Conservation (phyloP, 2,329 filamentous ascomycete genomes). For the Chaetomium sp. region DNA sequence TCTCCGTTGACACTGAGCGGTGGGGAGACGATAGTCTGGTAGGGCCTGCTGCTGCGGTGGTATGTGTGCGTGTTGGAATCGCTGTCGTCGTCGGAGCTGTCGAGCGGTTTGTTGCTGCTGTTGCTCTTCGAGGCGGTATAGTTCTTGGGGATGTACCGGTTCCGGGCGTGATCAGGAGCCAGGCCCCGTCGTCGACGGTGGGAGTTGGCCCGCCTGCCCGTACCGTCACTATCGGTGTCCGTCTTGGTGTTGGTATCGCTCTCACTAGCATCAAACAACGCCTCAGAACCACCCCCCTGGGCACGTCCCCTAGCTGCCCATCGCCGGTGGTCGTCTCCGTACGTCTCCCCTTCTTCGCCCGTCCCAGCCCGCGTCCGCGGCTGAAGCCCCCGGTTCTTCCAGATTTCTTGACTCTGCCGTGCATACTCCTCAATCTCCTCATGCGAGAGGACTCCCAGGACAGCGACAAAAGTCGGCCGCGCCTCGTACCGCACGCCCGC, state of each 20-base stretch:
- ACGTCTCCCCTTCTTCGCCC: slow-evolving; percentile 12
- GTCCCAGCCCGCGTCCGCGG: not conserved
- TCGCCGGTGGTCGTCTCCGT: slow-evolving; percentile 21
- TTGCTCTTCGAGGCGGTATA: too few species aligned
- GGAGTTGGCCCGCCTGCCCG: too few species aligned
- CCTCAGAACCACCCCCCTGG: slow-evolving; percentile 18
- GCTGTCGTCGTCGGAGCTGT: slow-evolving; percentile 21
- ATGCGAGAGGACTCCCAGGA: slow-evolving; percentile 48
- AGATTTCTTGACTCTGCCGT: slow-evolving; percentile 41
- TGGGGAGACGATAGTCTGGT: slow-evolving; percentile 37
- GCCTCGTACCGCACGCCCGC: slow-evolving; percentile 55
- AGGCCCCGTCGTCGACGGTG: too few species aligned
- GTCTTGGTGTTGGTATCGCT: slow-evolving; percentile 16
- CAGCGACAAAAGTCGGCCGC: slow-evolving; percentile 52
- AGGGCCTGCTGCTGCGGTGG: slow-evolving; percentile 23
- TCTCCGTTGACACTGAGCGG: slow-evolving; percentile 26
- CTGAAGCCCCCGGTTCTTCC: slow-evolving; percentile 32
- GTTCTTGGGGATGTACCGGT: too few species aligned
- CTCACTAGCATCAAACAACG: slow-evolving; percentile 19
- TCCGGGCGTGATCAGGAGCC: too few species aligned
- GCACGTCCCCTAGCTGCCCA: slow-evolving; percentile 1
- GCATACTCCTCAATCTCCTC: slow-evolving; percentile 49
- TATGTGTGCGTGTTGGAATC: not conserved
- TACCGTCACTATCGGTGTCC: too few species aligned
- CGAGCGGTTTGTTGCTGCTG: too few species aligned